Percentiles rank a stretch among this genome's conserved stretches.
phyloP scores from a whole-genome alignment of 805 yeast genomes.

The Starmerella floris region DNA sequence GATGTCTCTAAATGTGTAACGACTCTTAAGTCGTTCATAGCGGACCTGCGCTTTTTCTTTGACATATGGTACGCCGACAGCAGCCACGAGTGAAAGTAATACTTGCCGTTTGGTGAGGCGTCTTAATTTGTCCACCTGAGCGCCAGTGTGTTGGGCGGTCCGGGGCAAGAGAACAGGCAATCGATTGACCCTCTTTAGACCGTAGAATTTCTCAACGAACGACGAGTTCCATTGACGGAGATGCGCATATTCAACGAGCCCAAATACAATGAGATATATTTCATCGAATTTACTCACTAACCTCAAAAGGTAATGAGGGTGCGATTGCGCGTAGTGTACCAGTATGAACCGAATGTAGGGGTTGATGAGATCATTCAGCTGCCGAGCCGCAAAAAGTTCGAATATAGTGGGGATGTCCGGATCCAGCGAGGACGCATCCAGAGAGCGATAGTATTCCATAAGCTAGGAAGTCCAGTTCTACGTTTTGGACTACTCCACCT shows the following conservation, averaged over 20 bases:
- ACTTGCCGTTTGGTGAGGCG: slow-evolving; percentile 43
- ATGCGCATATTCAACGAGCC: slow-evolving; percentile 57
- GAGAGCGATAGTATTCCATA: slow-evolving; percentile 70
- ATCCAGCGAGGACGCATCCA: slow-evolving; percentile 65
- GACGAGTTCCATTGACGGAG: slow-evolving; percentile 66
- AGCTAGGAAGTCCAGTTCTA: background rate
- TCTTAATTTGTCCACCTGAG: slow-evolving; percentile 37
- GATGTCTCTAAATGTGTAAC: slow-evolving; percentile 39
- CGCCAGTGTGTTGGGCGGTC: slow-evolving; percentile 25
- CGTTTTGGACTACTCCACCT: background rate
- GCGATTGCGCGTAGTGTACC: slow-evolving; percentile 64
- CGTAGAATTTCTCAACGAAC: slow-evolving; percentile 86
- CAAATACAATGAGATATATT: slow-evolving; percentile 46
- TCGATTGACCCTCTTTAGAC: slow-evolving; percentile 49
- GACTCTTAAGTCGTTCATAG: slow-evolving; percentile 51
- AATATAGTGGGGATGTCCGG: slow-evolving; percentile 72
- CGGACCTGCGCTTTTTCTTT: slow-evolving; percentile 52
- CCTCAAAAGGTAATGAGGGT: slow-evolving; percentile 55
- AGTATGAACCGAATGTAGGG: slow-evolving; percentile 72
- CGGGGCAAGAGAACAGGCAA: slow-evolving; percentile 24
- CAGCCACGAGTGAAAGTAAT: slow-evolving; percentile 36
- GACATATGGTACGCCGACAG: slow-evolving; percentile 56
- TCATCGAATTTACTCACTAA: slow-evolving; percentile 66
- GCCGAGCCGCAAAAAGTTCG: slow-evolving; percentile 72
- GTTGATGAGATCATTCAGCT: slow-evolving; percentile 60